Percentiles rank a stretch among this genome's conserved stretches.
These are phyloP conservation scores for Metschnikowia arizonensis DNA, from an alignment of 805 yeast species.

Conservation along the genomic window DNA sequence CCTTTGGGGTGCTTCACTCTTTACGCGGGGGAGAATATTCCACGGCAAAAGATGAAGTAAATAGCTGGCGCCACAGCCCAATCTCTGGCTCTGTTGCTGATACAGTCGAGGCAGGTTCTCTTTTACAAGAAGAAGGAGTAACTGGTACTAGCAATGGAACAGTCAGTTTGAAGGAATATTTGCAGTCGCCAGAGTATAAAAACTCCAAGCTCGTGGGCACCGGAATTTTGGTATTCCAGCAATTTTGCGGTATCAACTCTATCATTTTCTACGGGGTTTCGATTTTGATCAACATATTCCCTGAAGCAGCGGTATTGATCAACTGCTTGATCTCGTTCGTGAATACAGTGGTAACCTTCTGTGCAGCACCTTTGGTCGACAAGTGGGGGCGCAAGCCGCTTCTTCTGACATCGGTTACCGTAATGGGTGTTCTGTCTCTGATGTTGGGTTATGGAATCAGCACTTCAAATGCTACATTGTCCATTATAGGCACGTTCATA, in stretches of 20 bases:
- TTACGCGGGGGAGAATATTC: constrained; percentile 39
- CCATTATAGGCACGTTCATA: constrained; percentile 60
- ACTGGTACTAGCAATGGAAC: not conserved
- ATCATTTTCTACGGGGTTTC: constrained; percentile 92
- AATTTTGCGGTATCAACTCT: constrained; percentile 88
- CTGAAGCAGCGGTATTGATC: constrained; percentile 63
- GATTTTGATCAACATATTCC: constrained; percentile 67
- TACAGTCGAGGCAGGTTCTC: constrained; percentile 16
- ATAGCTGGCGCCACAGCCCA: constrained; percentile 27
- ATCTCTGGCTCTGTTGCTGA: not conserved
- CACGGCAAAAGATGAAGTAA: constrained; percentile 33
- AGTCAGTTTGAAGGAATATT: constrained; percentile 39
- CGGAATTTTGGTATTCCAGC: constrained; percentile 77
- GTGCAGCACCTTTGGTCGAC: constrained; percentile 75
- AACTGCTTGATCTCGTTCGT: constrained; percentile 73
- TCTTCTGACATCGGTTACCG: constrained; percentile 56
- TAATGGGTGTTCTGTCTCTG: constrained; percentile 65
- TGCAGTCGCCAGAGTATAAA: constrained; percentile 47
- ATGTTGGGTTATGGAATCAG: constrained; percentile 66
- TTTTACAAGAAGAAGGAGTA: constrained; percentile 20
- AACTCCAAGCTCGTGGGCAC: constrained; percentile 65
- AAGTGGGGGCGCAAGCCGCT: constrained; percentile 70
- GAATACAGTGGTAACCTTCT: constrained; percentile 70
- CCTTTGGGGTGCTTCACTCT: constrained; percentile 32
- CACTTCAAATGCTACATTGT: constrained; percentile 39